phyloP scores from a whole-genome alignment of 169 alveolate species.

The Plasmodium gallinaceum region DNA sequence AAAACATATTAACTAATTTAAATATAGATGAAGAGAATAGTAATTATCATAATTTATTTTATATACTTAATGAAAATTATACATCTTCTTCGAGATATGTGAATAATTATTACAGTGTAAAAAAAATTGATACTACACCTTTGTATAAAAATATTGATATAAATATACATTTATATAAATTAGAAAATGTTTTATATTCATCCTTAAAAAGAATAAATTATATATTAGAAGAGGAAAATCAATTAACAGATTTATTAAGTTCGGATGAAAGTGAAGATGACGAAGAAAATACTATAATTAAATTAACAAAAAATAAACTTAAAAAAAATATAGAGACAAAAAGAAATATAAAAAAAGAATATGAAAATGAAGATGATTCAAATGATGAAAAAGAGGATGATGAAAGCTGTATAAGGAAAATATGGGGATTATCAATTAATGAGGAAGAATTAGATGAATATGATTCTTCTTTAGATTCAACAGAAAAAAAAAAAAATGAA shows the following conservation, averaged over 20 bases:
- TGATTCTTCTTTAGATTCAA: neutral
- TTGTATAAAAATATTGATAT: conserved; percentile 28
- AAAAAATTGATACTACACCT: conserved; percentile 1
- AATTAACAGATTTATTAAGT: neutral
- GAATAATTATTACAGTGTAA: conserved; percentile 23
- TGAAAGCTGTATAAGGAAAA: neutral
- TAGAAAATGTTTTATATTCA: conserved; percentile 39
- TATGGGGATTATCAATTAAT: conserved; percentile 56
- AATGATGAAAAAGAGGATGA: neutral
- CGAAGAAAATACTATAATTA: conserved; percentile 12
- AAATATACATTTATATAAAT: conserved; percentile 38
- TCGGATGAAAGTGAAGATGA: neutral
- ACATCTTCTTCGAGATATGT: conserved; percentile 18
- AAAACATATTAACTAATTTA: conserved; percentile 19
- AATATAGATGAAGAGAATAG: conserved; percentile 43
- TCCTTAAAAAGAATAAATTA: conserved; percentile 23
- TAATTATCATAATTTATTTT: conserved; percentile 48
- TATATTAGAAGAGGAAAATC: conserved; percentile 9
- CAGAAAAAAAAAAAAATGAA: neutral
- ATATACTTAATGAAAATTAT: conserved; percentile 7
- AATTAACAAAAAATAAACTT: conserved; percentile 10
- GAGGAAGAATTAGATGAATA: conserved; percentile 5
- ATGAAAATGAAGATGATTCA: neutral
- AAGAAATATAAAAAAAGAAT: neutral
- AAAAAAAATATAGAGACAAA: conserved; percentile 9